Percentiles rank a stretch among this genome's conserved stretches.
Evolutionary conservation across 2,329 filamentous ascomycete genomes (phyloP).

Genomic region (Penicillium vulpinum): DNA sequence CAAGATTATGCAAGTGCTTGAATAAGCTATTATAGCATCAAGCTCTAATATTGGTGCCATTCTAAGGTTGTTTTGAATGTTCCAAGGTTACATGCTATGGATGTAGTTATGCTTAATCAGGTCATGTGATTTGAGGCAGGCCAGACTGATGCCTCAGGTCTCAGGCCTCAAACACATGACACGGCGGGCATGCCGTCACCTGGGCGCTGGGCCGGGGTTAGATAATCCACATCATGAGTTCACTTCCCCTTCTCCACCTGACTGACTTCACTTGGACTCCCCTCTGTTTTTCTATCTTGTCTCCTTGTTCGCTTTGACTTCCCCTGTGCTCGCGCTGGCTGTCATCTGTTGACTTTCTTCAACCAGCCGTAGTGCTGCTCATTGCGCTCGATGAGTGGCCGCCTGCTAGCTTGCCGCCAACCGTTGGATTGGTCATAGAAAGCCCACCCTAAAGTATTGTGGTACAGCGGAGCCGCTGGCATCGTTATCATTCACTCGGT

Average conservation of each 20-base stretch:
- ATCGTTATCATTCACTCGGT: slow-evolving; percentile 16
- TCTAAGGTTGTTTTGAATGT: neutral
- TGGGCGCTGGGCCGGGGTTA: slow-evolving; percentile 13
- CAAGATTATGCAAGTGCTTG: neutral
- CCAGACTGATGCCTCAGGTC: neutral
- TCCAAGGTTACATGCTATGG: no score
- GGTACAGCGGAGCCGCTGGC: slow-evolving; percentile 18
- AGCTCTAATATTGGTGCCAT: neutral
- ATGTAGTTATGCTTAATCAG: neutral
- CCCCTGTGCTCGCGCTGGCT: slow-evolving; percentile 10
- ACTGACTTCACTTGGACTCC: slow-evolving; percentile 9
- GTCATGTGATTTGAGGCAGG: neutral
- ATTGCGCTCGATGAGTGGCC: slow-evolving; percentile 37
- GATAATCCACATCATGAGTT: slow-evolving; percentile 21
- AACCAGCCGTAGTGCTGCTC: slow-evolving; percentile 22
- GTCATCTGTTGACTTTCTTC: slow-evolving; percentile 9
- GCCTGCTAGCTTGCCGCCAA: slow-evolving; percentile 29
- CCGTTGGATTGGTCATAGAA: slow-evolving; percentile 37
- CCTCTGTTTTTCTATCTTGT: slow-evolving; percentile 6
- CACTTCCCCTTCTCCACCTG: slow-evolving; percentile 23
- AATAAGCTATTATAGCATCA: neutral
- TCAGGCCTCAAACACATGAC: slow-evolving; percentile 12
- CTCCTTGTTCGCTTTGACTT: slow-evolving; percentile 4
- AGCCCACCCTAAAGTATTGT: slow-evolving; percentile 17
- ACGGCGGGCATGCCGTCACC: slow-evolving; percentile 14